These are phyloP conservation scores for Phoenix roebelenii DNA, from an alignment of 176 grass and related monocot species.

Conservation along the genomic window DNA sequence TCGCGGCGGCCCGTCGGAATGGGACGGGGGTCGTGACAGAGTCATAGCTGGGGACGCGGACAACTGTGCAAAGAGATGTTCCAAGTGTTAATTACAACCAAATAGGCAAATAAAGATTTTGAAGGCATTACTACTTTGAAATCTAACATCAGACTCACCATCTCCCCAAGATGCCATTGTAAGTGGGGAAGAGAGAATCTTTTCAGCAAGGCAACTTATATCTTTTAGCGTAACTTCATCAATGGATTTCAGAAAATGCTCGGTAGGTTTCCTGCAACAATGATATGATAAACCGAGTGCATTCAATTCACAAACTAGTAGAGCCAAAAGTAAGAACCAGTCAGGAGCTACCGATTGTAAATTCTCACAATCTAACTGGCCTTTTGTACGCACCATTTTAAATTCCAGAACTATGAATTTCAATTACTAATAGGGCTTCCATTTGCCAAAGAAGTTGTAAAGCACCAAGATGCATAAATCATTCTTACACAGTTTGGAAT, in stretches of 20 bases:
- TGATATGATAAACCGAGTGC: conserved; percentile 2
- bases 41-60: conserved; percentile 68
- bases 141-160: conserved; percentile 32
- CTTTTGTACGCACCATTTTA: not conserved
- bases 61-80: conserved; percentile 40
- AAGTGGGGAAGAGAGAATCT: conserved; percentile 66
- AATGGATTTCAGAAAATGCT: conserved; percentile 62
- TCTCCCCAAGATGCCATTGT: conserved; percentile 92
- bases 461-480: too few species aligned
- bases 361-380: not conserved
- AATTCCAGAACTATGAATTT: not conserved
- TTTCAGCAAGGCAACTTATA: conserved; percentile 59
- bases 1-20: too few species aligned
- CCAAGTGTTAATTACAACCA: not conserved
- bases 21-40: too few species aligned
- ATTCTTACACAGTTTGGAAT: too few species aligned
- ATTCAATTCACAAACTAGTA: conserved; percentile 8
- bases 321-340: not conserved
- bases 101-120: too few species aligned
- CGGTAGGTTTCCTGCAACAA: conserved; percentile 71
- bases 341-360: not conserved
- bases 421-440: too few species aligned
- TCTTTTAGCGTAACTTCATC: conserved; percentile 77
- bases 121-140: not conserved
- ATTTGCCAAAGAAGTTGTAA: too few species aligned